Base-by-base conservation (phyloP, 352 stramenopile genomes). In the Globisporangium nodosum region DNA sequence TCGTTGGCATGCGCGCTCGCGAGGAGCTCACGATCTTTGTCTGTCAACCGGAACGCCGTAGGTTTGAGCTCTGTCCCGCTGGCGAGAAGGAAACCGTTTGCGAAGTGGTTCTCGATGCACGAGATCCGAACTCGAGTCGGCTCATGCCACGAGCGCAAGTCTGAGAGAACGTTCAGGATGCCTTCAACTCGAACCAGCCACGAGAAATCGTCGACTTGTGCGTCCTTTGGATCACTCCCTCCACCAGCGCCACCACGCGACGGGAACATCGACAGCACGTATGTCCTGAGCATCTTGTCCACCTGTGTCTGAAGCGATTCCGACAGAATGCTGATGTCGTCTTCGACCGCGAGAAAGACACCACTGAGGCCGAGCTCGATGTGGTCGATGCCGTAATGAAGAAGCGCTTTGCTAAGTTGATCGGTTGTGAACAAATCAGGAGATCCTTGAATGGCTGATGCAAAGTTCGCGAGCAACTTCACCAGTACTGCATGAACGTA, bases 11-110 rank as follows among this genome's bases (percentile, higher is more conserved):
- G 59, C 11, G 54, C 46, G 11, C 8, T 47, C 45, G 59, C 49
- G 16, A 65, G 48, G 1, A 65, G 46, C 31, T 65, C 59, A 12
- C 53, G 59, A 31, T 65, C 59, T 33, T 56, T 65, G 46, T 55
- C 52, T 5, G 59, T 49, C 6, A 65, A 37, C 0, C 59, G 52
- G n/a, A 65, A 59, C 2, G 52, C 27, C 24, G 35, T 33, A 3
- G 5, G 15, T 21, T 54, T 54, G 16, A 16, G 48, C 52, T 20
- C 30, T 8, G 47, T 9, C 16, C 47, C 16, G 30, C 20, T 11
- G 6, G 31, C 4, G 2, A 37, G 31, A 13, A 37, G 21, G 13
- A 63, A 63, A 0, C 20, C 37, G 42, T 63, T 63, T 0, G 16
- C 3, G 4, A 43, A 52, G 42, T 54, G 33, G 15, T 45, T 46